A percentile compares a stretch with the other conserved stretches of the same genome.
Conservation (phyloP, 306 rosid genomes). For the Malus sylvestris region DNA sequence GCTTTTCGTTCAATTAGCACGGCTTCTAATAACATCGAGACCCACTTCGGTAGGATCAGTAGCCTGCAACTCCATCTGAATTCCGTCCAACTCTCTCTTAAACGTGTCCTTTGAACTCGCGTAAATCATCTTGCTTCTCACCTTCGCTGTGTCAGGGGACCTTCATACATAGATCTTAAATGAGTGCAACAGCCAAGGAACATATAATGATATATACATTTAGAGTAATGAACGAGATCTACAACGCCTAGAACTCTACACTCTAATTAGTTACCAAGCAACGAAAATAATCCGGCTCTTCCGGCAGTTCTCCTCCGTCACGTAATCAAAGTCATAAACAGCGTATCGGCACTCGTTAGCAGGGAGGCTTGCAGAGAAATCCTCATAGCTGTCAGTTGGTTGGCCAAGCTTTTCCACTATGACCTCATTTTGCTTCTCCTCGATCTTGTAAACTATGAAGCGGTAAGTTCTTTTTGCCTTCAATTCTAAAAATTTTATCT, state of each 20-base stretch:
- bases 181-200: background rate
- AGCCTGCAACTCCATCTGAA: constrained; percentile 55
- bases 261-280: constrained; percentile 28
- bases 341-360: constrained; percentile 48
- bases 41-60: constrained; percentile 48
- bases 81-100: constrained; percentile 45
- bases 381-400: constrained; percentile 37
- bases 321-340: constrained; percentile 42
- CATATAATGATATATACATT: background rate
- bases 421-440: constrained; percentile 44
- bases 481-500: constrained; percentile 40
- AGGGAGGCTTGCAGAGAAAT: constrained; percentile 39
- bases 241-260: background rate
- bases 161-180: constrained; percentile 4
- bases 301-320: constrained; percentile 45
- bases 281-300: constrained; percentile 51
- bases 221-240: background rate
- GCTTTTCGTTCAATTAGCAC: constrained; percentile 17
- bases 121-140: constrained; percentile 48
- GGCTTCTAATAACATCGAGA: constrained; percentile 45
- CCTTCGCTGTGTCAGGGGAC: constrained; percentile 41
- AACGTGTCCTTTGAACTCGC: constrained; percentile 47
- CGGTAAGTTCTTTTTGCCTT: constrained; percentile 51
- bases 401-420: constrained; percentile 43
- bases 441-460: constrained; percentile 43